Evolutionary conservation across 306 rosid genomes (phyloP), one percentile per base, ranked within the genome.

Genomic region (Trifolium fragiferum): DNA sequence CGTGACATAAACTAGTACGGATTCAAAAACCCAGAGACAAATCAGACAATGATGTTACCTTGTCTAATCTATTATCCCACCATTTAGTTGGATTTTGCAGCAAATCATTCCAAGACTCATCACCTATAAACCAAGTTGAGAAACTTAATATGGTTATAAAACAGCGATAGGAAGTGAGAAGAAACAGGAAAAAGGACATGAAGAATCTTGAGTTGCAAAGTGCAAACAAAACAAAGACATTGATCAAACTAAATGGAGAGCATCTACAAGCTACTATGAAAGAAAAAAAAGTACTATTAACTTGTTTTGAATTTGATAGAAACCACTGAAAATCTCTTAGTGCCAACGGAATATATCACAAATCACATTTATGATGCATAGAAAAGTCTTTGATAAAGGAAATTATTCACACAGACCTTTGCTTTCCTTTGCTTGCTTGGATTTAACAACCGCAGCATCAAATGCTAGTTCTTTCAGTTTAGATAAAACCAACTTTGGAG

Each of bases 51-150:
- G 18, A 15, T 20, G 68, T 74, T 76, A 90, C 93, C 96, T 90
- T 90, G 3, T 70, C 1, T 66, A 54, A 57, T 88, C 93, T 80
- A 74, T 90, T 88, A 72, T 90, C 96, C 93, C 93, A 86, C 96
- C 93, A 90, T 32, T 84, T 86, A 41, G 53, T 16, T 30, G 88
- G 88, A 73, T 86, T 86, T 70, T 88, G 78, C 78, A 88, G 68
- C 82, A 88, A 74, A 74, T 86, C 86, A 76, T 78, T 83, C 96
- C 96, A 88, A 23, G 80, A 67, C n/a, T 73, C 80, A 20, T 83
- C 87, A 75, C 79, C 92, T 82, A 68, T 37, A 37, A 66, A 83
- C 75, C 61, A 78, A 41, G 66, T 61, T 37, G 58, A 18, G 25
- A 37, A 37, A 7, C 40, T 37, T 37, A 51, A 51, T 51, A 51